phyloP scores from a whole-genome alignment of 1,284 basidiomycete species.

The Volvariella volvacea region DNA sequence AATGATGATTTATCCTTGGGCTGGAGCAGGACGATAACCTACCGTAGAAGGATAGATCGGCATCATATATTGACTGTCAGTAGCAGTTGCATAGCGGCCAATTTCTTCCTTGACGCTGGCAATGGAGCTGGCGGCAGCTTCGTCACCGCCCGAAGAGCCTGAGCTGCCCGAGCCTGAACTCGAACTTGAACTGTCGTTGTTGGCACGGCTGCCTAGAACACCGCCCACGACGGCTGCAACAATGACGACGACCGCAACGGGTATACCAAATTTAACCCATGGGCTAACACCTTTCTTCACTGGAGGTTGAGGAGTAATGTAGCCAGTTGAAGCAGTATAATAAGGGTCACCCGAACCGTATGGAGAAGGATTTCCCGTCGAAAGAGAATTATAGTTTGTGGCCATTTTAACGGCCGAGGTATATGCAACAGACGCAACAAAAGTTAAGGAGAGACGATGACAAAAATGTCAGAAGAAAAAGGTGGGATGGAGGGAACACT shows the following conservation, averaged over 20 bases:
- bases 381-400: conserved; percentile 41
- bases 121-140: conserved; percentile 41
- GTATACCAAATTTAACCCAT: conserved; percentile 64
- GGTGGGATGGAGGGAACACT: conserved; percentile 4
- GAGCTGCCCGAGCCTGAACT: conserved; percentile 6
- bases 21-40: conserved; percentile 25
- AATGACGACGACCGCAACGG: conserved; percentile 60
- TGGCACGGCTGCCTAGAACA: conserved; percentile 57
- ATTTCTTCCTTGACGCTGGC: conserved; percentile 55
- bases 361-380: conserved; percentile 18
- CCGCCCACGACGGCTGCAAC: conserved; percentile 75
- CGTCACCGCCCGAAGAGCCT: conserved; percentile 18
- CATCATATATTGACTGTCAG: conserved; percentile 67
- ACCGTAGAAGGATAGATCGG: conserved; percentile 88
- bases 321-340: conserved; percentile 62
- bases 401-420: conserved; percentile 23
- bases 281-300: conserved; percentile 36
- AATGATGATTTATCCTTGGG: conserved; percentile 1
- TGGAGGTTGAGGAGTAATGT: conserved; percentile 40
- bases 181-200: conserved; percentile 14
- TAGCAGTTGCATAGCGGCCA: conserved; percentile 68
- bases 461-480: conserved; percentile 9
- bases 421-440: conserved; percentile 13
- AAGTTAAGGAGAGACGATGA: conserved; percentile 20
- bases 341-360: conserved; percentile 50